Evolutionary conservation across 768 basidiomycete genomes (phyloP), one percentile per base, ranked within the genome.

Genomic region (Atractiella rhizophila): DNA sequence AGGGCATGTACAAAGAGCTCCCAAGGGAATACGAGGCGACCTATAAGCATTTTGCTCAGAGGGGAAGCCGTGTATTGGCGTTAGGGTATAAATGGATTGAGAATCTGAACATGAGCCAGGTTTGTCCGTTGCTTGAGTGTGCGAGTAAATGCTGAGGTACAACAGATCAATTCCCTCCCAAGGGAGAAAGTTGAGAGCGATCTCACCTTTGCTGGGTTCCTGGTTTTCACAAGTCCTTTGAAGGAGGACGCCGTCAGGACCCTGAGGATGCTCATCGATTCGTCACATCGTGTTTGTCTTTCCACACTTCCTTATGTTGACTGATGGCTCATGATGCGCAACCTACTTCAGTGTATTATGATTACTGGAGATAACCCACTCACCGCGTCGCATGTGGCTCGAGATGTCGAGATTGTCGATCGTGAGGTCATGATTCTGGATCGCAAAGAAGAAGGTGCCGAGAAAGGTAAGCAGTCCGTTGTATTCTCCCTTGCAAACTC

Each of bases 351-450:
- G 83, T 96, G 91, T 57, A 66, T 96, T 43, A 98, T 98, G 91
- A 98, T 98, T 48, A 98, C 91, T 34, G 91, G 91, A 28, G 91
- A 98, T 58, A 96, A 96, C 57, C 91, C 91, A 7, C 62, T 98
- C 39, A 98, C 91, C 0, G 91, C 91, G 7, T 74, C 80, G 0
- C 91, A 96, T 56, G 86, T 98, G 33, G 91, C 91, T 15, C 69
- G 69, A 20, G 83, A 88, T 54, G 91, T 98, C 7, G 88, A 98
- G 54, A 96, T 96, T 46, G 76, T 98, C 16, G 91, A 98, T 54
- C 73, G 86, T 21, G 82, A 91, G 4, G 81, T 74, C 2, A 68
- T 96, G 23, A 94, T 96, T 45, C 64, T 98, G 21, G 91, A 98
- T 56, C 54, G 81, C 39, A 74, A 69, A 51, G 91, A 88, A 54